These are phyloP conservation scores for Leccinum subrobustum DNA, from an alignment of 1,284 basidiomycete species.

Conservation along the genomic window DNA sequence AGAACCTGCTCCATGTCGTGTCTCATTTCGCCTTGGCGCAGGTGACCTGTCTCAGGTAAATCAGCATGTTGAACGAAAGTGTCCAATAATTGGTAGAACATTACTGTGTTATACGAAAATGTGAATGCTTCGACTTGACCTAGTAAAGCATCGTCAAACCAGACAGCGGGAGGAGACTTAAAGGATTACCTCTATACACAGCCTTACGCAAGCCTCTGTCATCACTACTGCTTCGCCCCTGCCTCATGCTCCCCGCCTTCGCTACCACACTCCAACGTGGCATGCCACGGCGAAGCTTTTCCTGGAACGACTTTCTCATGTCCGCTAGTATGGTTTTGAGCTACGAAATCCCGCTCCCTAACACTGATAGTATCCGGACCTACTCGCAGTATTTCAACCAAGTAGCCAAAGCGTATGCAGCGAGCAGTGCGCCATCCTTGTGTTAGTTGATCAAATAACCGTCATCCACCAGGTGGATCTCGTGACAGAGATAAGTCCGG, in stretches of 20 bases:
- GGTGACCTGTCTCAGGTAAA: slow-evolving; percentile 7
- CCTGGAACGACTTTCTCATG: slow-evolving; percentile 10
- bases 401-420: slow-evolving; percentile 14
- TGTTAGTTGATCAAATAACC: slow-evolving; percentile 13
- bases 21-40: slow-evolving; percentile 12
- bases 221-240: too few species aligned
- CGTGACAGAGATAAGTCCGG: not conserved
- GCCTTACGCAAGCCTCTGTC: too few species aligned
- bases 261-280: not conserved
- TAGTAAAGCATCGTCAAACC: slow-evolving; percentile 12
- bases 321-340: slow-evolving; percentile 12
- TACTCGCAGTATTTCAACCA: slow-evolving; percentile 18
- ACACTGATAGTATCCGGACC: not conserved
- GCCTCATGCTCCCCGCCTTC: too few species aligned
- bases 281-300: slow-evolving; percentile 6
- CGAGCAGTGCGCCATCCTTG: slow-evolving; percentile 9
- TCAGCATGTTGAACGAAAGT: slow-evolving; percentile 1
- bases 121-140: slow-evolving; percentile 11
- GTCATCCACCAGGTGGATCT: not conserved
- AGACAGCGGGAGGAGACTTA: not conserved
- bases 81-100: not conserved
- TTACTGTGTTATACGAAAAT: slow-evolving; percentile 16
- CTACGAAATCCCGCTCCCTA: too few species aligned
- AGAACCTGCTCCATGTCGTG: slow-evolving; percentile 16
- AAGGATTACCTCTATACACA: not conserved